Conservation (phyloP, 192 early-diverging fungal genomes). For the Coemansia sp. region DNA sequence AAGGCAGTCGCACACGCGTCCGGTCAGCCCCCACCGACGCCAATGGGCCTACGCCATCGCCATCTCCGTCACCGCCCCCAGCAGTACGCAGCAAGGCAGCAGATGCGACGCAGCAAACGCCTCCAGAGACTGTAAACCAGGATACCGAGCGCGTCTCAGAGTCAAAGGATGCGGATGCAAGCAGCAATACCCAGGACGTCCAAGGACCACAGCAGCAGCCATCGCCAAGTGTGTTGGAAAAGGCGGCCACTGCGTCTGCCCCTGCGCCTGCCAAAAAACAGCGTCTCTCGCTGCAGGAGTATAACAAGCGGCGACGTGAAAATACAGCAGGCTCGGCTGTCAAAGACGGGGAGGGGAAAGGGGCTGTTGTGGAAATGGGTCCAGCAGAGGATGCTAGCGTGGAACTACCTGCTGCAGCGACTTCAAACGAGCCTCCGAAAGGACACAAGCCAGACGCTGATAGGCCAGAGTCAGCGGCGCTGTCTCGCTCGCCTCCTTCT, state of each 20-base stretch:
- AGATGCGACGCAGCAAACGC: background rate
- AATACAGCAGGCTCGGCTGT: slow-evolving; percentile 2
- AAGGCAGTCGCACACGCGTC: slow-evolving; percentile 9
- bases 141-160: background rate
- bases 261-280: slow-evolving; percentile 37
- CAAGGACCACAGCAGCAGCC: background rate
- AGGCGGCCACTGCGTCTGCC: background rate
- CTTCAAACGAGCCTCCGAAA: background rate
- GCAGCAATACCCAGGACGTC: background rate
- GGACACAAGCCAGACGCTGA: background rate
- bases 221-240: background rate
- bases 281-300: slow-evolving; percentile 49
- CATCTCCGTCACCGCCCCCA: slow-evolving; percentile 13
- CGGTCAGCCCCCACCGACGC: slow-evolving; percentile 43
- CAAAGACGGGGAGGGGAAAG: slow-evolving; percentile 15
- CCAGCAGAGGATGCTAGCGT: background rate
- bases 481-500: background rate
- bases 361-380: slow-evolving; percentile 2
- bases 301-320: slow-evolving; percentile 47
- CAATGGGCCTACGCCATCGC: slow-evolving; percentile 37
- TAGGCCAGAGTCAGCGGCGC: background rate
- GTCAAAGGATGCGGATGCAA: background rate
- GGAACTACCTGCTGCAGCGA: background rate
- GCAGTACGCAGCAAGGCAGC: background rate
- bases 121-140: background rate